Percentiles rank a stretch among this genome's conserved stretches.
These are phyloP conservation scores for Cenchrus fungigraminus DNA, from an alignment of 176 grass and related monocot species.

Conservation along the genomic window DNA sequence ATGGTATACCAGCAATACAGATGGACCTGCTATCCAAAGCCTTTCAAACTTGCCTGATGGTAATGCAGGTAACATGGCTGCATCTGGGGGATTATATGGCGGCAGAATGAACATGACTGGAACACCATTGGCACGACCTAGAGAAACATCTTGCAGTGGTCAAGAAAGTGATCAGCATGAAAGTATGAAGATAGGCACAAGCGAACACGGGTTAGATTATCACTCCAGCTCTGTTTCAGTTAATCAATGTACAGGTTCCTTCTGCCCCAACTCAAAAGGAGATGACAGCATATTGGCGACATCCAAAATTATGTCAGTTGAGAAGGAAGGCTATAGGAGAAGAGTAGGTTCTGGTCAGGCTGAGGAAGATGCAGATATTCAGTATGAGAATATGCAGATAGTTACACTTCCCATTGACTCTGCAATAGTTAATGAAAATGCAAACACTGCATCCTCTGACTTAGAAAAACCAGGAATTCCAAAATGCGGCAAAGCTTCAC, in stretches of 20 bases:
- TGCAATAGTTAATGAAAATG: neutral
- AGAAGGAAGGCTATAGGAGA: neutral
- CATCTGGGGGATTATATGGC: slow-evolving; percentile 19
- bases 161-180: slow-evolving; percentile 10
- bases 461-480: neutral
- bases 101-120: neutral
- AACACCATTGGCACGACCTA: slow-evolving; percentile 13
- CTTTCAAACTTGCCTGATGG: neutral
- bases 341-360: neutral
- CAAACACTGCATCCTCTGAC: neutral
- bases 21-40: neutral
- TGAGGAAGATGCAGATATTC: slow-evolving; percentile 6
- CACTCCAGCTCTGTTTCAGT: slow-evolving; percentile 2
- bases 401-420: neutral
- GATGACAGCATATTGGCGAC: neutral
- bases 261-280: neutral
- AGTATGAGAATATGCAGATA: neutral
- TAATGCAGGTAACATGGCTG: neutral
- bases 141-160: slow-evolving; percentile 30
- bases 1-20: neutral
- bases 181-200: neutral
- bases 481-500: slow-evolving; percentile 4
- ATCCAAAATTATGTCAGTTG: neutral
- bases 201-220: neutral
- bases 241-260: neutral